Percentiles rank a stretch among this genome's conserved stretches.
These are phyloP conservation scores for Neoscytalidium dimidiatum DNA, from an alignment of 2,329 filamentous ascomycete genomes.

Conservation along the genomic window DNA sequence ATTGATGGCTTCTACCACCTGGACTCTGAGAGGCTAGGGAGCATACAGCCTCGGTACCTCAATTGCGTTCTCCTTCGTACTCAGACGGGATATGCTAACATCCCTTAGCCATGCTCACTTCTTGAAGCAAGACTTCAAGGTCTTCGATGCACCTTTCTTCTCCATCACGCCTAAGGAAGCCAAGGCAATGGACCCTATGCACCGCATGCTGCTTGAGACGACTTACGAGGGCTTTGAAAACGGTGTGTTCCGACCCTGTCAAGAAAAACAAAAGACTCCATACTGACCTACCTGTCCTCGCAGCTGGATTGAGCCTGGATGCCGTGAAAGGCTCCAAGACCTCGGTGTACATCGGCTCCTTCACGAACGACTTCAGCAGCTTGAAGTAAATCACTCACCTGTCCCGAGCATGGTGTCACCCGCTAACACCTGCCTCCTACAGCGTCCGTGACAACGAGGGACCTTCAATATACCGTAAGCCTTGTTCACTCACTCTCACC, in stretches of 20 bases:
- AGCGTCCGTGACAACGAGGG: background rate
- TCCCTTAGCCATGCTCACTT: background rate
- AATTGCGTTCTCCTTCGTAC: background rate
- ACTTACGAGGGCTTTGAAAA: conserved; percentile 27
- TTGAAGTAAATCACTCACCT: background rate
- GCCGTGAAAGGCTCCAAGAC: conserved; percentile 23
- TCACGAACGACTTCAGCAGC: conserved; percentile 26
- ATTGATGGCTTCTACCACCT: conserved; percentile 40
- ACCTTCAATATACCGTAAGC: conserved; percentile 2
- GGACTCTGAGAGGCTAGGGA: conserved; percentile 19
- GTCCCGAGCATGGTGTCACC: background rate
- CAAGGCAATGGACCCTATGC: conserved; percentile 26
- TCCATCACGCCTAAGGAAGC: conserved; percentile 23
- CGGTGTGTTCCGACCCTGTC: background rate
- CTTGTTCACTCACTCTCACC: background rate
- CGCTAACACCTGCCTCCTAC: background rate
- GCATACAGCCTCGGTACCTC: conserved; percentile 1
- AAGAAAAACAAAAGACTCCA: background rate
- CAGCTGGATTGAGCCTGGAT: conserved; percentile 19
- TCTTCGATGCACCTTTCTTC: conserved; percentile 24
- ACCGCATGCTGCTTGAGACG: conserved; percentile 26
- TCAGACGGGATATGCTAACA: background rate
- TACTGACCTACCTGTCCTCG: background rate
- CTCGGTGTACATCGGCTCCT: conserved; percentile 29
- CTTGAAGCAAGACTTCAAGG: conserved; percentile 21